These are phyloP conservation scores for Falciphora oryzae DNA, from an alignment of 2,329 filamentous ascomycete genomes.

Conservation along the genomic window DNA sequence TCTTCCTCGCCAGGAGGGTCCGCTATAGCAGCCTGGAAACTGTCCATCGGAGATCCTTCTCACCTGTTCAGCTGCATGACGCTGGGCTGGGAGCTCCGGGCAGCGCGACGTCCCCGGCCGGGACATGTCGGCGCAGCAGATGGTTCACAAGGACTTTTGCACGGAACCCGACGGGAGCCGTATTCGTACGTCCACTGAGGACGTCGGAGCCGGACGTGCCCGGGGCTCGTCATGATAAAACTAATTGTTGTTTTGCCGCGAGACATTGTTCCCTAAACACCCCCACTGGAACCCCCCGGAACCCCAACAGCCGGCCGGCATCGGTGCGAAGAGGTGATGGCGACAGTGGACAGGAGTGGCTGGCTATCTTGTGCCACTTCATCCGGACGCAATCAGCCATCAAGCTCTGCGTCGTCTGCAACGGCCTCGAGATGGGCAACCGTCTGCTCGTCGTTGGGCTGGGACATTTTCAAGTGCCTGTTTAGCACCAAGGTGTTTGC, in stretches of 20 bases:
- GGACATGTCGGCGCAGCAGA: conserved; percentile 90
- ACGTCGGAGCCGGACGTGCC: no score
- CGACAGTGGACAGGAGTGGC: conserved; percentile 15
- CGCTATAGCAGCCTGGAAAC: conserved; percentile 23
- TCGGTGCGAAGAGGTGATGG: conserved; percentile 5
- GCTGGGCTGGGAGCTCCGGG: no score
- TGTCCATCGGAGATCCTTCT: conserved; percentile 13
- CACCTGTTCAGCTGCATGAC: conserved; percentile 74
- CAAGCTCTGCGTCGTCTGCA: conserved; percentile 98
- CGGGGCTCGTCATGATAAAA: no score
- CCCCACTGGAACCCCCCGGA: no score
- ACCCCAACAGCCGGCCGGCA: background rate
- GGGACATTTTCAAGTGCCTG: conserved; percentile 92
- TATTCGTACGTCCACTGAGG: conserved; percentile 75
- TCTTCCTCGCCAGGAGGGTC: conserved; percentile 86
- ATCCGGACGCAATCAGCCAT: conserved; percentile 95
- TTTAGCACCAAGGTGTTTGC: conserved; percentile 92
- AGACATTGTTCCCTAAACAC: no score
- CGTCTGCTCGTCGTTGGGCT: conserved; percentile 85
- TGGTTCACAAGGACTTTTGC: conserved; percentile 93
- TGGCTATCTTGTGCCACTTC: conserved; percentile 95
- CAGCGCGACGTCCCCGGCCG: no score
- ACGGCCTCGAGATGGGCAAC: conserved; percentile 89
- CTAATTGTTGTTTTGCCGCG: no score
- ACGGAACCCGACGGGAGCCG: conserved; percentile 87